Conservation (phyloP, 257 asterid genomes). For the Thymus quinquecostatus region DNA sequence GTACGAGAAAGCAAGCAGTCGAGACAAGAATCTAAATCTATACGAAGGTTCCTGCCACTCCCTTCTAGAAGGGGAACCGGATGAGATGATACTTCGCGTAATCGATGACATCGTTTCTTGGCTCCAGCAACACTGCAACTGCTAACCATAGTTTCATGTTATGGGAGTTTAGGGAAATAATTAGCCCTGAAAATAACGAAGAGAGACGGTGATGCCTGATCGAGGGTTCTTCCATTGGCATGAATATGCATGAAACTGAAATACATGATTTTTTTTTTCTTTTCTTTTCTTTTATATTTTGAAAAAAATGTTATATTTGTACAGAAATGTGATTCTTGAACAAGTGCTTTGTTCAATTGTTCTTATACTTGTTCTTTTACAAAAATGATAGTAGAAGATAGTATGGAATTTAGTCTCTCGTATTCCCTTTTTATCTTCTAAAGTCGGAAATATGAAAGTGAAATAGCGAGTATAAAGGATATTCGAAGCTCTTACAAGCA, state of each 20-base stretch:
- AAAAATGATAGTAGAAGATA: no score
- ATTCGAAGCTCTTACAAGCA: no score
- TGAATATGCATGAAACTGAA: neutral
- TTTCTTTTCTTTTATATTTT: neutral
- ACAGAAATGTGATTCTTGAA: neutral
- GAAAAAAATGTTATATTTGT: neutral
- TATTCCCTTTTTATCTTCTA: no score
- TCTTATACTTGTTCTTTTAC: neutral
- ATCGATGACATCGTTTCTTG: constrained; percentile 61
- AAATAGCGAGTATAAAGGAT: no score
- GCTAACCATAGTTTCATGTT: constrained; percentile 16
- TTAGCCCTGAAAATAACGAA: no score
- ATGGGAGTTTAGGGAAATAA: neutral
- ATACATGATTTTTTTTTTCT: neutral
- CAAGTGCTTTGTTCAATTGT: neutral
- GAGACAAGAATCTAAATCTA: constrained; percentile 59
- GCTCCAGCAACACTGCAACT: constrained; percentile 59
- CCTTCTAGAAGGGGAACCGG: constrained; percentile 70
- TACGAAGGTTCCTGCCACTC: constrained; percentile 54
- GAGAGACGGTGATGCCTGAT: constrained; percentile 2
- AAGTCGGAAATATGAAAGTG: no score
- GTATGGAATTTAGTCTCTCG: no score
- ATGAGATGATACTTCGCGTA: constrained; percentile 49
- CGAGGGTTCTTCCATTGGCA: neutral
- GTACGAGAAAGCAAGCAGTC: constrained; percentile 64